Evolutionary conservation across 352 stramenopile species (phyloP), one percentile per base, ranked within the genome.

Genomic region (Paralagenidium karlingii): DNA sequence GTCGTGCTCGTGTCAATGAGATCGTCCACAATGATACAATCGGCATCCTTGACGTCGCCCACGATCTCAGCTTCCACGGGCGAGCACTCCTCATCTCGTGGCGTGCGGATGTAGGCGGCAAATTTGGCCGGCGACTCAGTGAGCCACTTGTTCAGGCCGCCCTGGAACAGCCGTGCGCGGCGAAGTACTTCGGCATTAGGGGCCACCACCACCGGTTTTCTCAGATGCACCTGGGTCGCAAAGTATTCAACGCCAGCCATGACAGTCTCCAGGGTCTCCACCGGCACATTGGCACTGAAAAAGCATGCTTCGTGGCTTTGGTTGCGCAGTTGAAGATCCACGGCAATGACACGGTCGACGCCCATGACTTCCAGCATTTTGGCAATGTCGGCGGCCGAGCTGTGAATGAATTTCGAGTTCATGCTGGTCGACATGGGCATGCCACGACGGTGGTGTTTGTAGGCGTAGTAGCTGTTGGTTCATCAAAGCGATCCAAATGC

Each of bases 331-430:
- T 96, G 83, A 13, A 97, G 53, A 51, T 97, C 89, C 9, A 97
- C 82, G 3, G 81, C 79, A 49, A 97, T 95, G 32, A 97, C 81
- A 38, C 78, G 78, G 53, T 97, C 89, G 20, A 96, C 89, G 31
- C 89, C 89, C 76, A 96, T 94, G 28, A 95, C 86, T 54, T 96
- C 78, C 19, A 97, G 60, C 82, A 96, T 95, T 58, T 89, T 94
- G 46, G 84, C 82, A 40, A 90, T 89, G 36, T 91, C 76, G 29
- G 75, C 73, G 30, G 80, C 83, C 15, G 78, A 73, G 37, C 77
- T 93, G 51, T 87, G 82, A 27, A 95, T 74, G 48, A 94, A 95
- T 57, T 93, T 89, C 47, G 82, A 94, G 58, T 95, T 88, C 47
- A 94, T 63, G 55, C 79, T 90, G 37, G 76, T 93, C 3, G 80